phyloP scores from a whole-genome alignment of 192 early-diverging fungal genomes.

The Dispira simplex region DNA sequence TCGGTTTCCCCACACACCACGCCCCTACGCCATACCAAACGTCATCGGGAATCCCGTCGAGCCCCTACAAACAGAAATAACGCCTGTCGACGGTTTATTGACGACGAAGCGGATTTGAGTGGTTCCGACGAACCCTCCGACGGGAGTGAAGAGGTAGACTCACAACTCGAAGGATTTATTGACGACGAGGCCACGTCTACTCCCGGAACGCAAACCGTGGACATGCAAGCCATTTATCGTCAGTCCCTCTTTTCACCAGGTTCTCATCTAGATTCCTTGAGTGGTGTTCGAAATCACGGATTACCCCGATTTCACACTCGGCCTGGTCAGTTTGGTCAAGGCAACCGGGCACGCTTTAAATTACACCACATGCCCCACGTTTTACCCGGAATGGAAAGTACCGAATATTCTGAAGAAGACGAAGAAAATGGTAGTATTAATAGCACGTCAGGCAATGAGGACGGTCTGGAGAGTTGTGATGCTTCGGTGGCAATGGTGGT shows the following conservation, averaged over 20 bases:
- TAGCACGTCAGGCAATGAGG: too few species aligned
- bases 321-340: background rate
- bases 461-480: too few species aligned
- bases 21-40: too few species aligned
- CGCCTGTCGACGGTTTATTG: slow-evolving; percentile 15
- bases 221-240: slow-evolving; percentile 13
- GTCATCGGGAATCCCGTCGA: too few species aligned
- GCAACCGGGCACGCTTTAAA: background rate
- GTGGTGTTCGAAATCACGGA: background rate
- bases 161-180: slow-evolving; percentile 18
- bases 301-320: background rate
- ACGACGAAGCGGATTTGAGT: slow-evolving; percentile 22
- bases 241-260: slow-evolving; percentile 9
- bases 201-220: slow-evolving; percentile 5
- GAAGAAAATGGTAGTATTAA: too few species aligned
- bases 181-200: slow-evolving; percentile 21
- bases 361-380: background rate
- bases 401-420: background rate
- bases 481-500: too few species aligned
- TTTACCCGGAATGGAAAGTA: background rate
- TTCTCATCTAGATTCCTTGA: background rate
- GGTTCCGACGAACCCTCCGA: slow-evolving; percentile 18
- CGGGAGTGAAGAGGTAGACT: slow-evolving; percentile 14
- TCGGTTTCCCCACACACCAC: too few species aligned
- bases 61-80: too few species aligned